These are phyloP conservation scores for Cercospora sojina DNA, from an alignment of 2,329 filamentous ascomycete genomes.

Conservation along the genomic window DNA sequence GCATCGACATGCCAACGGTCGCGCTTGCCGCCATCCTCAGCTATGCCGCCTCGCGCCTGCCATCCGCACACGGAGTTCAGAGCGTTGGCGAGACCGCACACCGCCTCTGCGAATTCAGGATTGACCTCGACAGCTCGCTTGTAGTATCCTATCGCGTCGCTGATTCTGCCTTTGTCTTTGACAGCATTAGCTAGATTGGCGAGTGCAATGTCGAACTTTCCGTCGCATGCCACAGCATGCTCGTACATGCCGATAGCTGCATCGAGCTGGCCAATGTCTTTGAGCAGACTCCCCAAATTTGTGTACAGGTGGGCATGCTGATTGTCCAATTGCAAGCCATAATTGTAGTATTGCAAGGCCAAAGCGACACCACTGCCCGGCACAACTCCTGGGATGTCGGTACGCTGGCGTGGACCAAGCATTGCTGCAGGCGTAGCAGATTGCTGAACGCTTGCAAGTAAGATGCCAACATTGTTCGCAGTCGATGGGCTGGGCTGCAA, in stretches of 20 bases:
- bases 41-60: slow-evolving; percentile 82
- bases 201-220: slow-evolving; percentile 93
- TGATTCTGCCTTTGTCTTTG: slow-evolving; percentile 90
- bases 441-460: slow-evolving; percentile 92
- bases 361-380: slow-evolving; percentile 85
- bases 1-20: slow-evolving; percentile 95
- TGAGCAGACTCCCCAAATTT: slow-evolving; percentile 89
- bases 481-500: slow-evolving; percentile 95
- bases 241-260: slow-evolving; percentile 97
- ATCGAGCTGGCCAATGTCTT: slow-evolving; percentile 91
- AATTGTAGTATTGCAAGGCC: slow-evolving; percentile 91
- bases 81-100: slow-evolving; percentile 91
- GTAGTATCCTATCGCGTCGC: slow-evolving; percentile 90
- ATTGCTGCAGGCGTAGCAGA: slow-evolving; percentile 40
- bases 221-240: slow-evolving; percentile 85
- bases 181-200: slow-evolving; percentile 97
- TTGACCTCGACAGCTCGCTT: slow-evolving; percentile 86
- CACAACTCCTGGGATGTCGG: slow-evolving; percentile 69
- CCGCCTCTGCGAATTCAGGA: slow-evolving; percentile 92
- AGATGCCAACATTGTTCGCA: slow-evolving; percentile 95
- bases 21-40: slow-evolving; percentile 67
- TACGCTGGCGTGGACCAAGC: slow-evolving; percentile 33
- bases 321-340: slow-evolving; percentile 80
- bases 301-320: slow-evolving; percentile 96
- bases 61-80: slow-evolving; percentile 96